Evolutionary conservation across 2,329 filamentous ascomycete genomes (phyloP).

Genomic region (Fusarium sp.): DNA sequence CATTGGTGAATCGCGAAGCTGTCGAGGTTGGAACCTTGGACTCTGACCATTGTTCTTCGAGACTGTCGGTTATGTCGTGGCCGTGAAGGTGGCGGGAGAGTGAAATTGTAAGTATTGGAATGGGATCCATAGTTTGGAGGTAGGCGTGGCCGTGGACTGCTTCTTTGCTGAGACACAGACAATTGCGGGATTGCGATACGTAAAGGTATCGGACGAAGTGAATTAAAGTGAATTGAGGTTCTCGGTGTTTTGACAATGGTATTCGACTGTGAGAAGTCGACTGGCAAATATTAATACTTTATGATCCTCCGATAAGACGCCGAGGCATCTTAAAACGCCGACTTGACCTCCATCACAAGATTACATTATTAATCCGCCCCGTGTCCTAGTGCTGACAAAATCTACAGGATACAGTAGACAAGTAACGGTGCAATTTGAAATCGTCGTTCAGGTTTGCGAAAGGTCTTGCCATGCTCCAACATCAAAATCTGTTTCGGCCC

Average conservation of each 20-base stretch:
- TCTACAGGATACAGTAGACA: background rate
- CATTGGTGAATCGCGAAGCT: conserved; percentile 3
- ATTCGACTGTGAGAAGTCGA: background rate
- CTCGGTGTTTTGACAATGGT: no score
- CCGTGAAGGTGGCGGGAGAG: conserved; percentile 14
- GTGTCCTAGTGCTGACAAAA: background rate
- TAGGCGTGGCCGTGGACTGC: no score
- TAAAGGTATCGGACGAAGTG: no score
- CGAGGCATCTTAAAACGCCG: background rate
- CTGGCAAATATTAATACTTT: background rate
- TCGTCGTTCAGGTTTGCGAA: background rate
- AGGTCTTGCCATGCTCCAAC: background rate
- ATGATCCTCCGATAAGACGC: background rate
- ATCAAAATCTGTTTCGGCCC: background rate
- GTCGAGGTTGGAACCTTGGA: background rate
- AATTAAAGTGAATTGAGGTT: no score
- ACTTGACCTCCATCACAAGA: background rate
- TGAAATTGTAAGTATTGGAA: conserved; percentile 8
- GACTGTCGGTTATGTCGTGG: background rate
- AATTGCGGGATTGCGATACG: no score
- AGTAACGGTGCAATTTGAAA: background rate
- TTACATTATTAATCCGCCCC: background rate
- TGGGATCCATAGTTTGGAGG: background rate
- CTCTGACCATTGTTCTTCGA: conserved; percentile 13
- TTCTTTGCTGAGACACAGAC: background rate